These are phyloP conservation scores for Starmerella sirachaensis DNA, from an alignment of 805 yeast genomes.

Conservation along the genomic window DNA sequence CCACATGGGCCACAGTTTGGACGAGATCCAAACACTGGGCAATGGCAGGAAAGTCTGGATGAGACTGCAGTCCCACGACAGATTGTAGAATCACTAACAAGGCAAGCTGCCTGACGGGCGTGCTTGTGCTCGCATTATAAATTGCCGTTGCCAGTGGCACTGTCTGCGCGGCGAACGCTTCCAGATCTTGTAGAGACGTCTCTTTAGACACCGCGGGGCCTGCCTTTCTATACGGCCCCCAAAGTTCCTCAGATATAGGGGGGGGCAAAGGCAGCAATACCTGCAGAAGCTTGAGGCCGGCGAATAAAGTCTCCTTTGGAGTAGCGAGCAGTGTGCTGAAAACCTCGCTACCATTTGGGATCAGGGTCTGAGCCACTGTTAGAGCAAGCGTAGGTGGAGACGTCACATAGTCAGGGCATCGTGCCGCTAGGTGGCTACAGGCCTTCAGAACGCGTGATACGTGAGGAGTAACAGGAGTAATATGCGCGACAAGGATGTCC, in stretches of 20 bases:
- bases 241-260: slow-evolving; percentile 9
- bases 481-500: slow-evolving; percentile 8
- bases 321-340: slow-evolving; percentile 15
- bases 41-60: slow-evolving; percentile 2
- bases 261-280: slow-evolving; percentile 15
- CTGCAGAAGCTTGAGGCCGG: slow-evolving; percentile 16
- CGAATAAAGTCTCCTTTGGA: slow-evolving; percentile 14
- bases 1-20: slow-evolving; percentile 11
- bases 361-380: slow-evolving; percentile 13
- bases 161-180: slow-evolving; percentile 4
- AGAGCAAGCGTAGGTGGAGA: slow-evolving; percentile 6
- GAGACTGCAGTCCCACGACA: slow-evolving; percentile 10
- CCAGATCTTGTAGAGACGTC: slow-evolving; percentile 1
- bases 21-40: slow-evolving; percentile 8
- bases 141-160: slow-evolving; percentile 13
- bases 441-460: slow-evolving; percentile 16
- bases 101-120: slow-evolving; percentile 15
- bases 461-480: slow-evolving; percentile 14
- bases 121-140: slow-evolving; percentile 15
- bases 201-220: not conserved
- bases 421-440: slow-evolving; percentile 9
- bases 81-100: slow-evolving; percentile 20
- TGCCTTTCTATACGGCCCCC: slow-evolving; percentile 15
- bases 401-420: slow-evolving; percentile 11
- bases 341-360: slow-evolving; percentile 3